Conservation (phyloP, 2,329 filamentous ascomycete species). For the Aspergillaceae sp. region DNA sequence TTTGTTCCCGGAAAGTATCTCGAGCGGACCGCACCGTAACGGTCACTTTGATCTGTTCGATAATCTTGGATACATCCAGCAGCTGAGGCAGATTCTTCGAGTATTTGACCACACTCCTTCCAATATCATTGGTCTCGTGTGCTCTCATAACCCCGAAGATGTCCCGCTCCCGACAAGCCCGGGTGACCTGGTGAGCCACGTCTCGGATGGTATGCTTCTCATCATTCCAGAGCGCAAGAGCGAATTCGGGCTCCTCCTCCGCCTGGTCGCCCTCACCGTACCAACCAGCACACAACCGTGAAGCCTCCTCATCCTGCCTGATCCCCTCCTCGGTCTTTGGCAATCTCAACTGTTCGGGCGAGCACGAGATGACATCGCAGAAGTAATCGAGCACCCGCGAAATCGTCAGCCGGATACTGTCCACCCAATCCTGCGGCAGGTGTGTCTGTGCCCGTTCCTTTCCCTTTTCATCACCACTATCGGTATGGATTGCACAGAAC, state of each 20-base stretch:
- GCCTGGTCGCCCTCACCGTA: slow-evolving; percentile 56
- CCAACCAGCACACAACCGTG: slow-evolving; percentile 66
- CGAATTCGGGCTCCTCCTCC: slow-evolving; percentile 64
- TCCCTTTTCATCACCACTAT: slow-evolving; percentile 43
- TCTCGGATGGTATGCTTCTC: slow-evolving; percentile 96
- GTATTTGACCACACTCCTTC: slow-evolving; percentile 76
- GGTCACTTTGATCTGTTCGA: slow-evolving; percentile 93
- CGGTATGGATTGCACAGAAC: slow-evolving; percentile 81
- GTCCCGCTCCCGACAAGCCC: slow-evolving; percentile 69
- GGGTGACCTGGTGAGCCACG: slow-evolving; percentile 78
- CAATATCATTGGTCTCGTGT: slow-evolving; percentile 80
- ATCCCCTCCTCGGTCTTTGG: slow-evolving; percentile 78
- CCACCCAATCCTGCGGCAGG: slow-evolving; percentile 66
- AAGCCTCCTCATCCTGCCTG: slow-evolving; percentile 67
- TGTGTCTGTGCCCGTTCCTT: slow-evolving; percentile 51
- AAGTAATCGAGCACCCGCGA: slow-evolving; percentile 83
- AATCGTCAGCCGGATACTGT: slow-evolving; percentile 77
- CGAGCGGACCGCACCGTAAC: slow-evolving; percentile 88
- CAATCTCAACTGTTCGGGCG: slow-evolving; percentile 84
- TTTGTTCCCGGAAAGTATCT: slow-evolving; percentile 94
- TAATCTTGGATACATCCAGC: slow-evolving; percentile 68
- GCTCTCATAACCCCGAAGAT: slow-evolving; percentile 65
- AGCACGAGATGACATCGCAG: slow-evolving; percentile 95
- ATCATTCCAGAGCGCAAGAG: slow-evolving; percentile 90
- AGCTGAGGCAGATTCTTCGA: slow-evolving; percentile 62